These are phyloP conservation scores for Arthromyces matolae DNA, from an alignment of 768 basidiomycete genomes.

Conservation along the genomic window DNA sequence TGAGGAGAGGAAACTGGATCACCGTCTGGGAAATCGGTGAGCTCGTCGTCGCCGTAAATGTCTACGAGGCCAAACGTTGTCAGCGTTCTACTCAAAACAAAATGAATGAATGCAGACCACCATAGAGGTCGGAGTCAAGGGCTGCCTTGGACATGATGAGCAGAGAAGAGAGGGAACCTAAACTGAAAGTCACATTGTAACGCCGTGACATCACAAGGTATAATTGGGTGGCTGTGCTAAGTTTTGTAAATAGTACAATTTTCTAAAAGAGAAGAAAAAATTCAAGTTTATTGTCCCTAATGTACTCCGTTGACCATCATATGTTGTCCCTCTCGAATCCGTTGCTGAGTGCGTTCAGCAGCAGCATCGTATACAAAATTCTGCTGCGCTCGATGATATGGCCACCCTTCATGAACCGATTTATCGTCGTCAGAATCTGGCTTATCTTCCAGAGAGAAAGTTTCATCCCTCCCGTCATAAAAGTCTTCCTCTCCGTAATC, in stretches of 20 bases:
- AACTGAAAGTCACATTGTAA: not conserved
- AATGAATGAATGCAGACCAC: conserved; percentile 20
- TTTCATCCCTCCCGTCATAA: conserved; percentile 39
- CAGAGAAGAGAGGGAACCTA: not conserved
- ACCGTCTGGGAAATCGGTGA: conserved; percentile 35
- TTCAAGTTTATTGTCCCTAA: too few species aligned
- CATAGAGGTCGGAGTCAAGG: conserved; percentile 35
- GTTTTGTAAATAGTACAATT: too few species aligned
- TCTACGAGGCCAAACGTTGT: conserved; percentile 36
- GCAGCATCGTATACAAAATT: conserved; percentile 91
- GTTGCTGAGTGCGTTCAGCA: conserved; percentile 70
- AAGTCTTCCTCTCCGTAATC: conserved; percentile 55
- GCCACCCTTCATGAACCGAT: conserved; percentile 21
- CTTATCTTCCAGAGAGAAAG: conserved; percentile 29
- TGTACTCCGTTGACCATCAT: conserved; percentile 45
- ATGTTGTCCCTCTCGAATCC: conserved; percentile 42
- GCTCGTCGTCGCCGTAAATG: conserved; percentile 51
- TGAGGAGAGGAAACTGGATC: conserved; percentile 23
- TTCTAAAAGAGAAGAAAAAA: too few species aligned
- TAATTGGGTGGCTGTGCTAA: conserved; percentile 12
- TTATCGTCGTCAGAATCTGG: conserved; percentile 47
- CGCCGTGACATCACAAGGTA: not conserved
- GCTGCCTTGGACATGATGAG: conserved; percentile 18
- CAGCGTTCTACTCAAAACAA: conserved; percentile 19
- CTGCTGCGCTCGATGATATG: conserved; percentile 47